Percentiles rank a stretch among this genome's conserved stretches.
Conservation (phyloP, 2,329 filamentous ascomycete species). For the Hirsutella minnesotensis region DNA sequence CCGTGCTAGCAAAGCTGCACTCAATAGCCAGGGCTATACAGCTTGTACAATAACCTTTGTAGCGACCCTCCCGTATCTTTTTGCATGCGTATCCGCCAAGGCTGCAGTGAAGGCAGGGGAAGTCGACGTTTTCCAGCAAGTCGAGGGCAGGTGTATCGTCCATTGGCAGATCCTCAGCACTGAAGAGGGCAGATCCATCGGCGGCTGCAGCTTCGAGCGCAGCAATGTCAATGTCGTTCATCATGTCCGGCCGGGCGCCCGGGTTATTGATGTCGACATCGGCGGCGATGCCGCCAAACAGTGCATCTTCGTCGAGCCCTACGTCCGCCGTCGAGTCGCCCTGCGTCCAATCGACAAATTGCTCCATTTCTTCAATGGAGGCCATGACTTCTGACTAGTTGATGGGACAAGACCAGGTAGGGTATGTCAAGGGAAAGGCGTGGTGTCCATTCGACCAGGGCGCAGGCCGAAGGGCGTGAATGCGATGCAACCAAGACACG, state of each 20-base stretch:
- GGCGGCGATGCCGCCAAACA: constrained; percentile 2
- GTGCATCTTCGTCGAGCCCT: constrained; percentile 17
- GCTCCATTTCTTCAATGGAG: constrained; percentile 42
- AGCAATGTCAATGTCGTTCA: constrained; percentile 47
- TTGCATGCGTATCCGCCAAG: constrained; percentile 47
- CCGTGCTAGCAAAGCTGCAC: constrained; percentile 41
- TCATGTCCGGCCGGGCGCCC: constrained; percentile 42
- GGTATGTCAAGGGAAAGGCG: constrained; percentile 5
- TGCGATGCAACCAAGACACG: neutral
- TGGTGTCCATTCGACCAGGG: constrained; percentile 5
- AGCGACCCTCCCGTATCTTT: constrained; percentile 44
- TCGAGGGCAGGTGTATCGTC: constrained; percentile 12
- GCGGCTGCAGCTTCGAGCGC: constrained; percentile 45
- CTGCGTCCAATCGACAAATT: constrained; percentile 53
- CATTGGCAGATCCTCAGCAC: constrained; percentile 10
- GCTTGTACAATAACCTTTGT: constrained; percentile 49
- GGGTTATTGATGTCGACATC: constrained; percentile 26
- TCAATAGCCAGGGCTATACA: constrained; percentile 47
- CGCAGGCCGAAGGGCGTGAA: constrained; percentile 1
- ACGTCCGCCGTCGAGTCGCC: constrained; percentile 19
- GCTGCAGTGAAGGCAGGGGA: constrained; percentile 40
- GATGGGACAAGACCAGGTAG: constrained; percentile 3
- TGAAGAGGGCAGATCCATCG: constrained; percentile 17
- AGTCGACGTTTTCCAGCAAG: constrained; percentile 10
- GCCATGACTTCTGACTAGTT: constrained; percentile 12